These are phyloP conservation scores for Pleurotus platypus DNA, from an alignment of 768 basidiomycete genomes.

Conservation along the genomic window DNA sequence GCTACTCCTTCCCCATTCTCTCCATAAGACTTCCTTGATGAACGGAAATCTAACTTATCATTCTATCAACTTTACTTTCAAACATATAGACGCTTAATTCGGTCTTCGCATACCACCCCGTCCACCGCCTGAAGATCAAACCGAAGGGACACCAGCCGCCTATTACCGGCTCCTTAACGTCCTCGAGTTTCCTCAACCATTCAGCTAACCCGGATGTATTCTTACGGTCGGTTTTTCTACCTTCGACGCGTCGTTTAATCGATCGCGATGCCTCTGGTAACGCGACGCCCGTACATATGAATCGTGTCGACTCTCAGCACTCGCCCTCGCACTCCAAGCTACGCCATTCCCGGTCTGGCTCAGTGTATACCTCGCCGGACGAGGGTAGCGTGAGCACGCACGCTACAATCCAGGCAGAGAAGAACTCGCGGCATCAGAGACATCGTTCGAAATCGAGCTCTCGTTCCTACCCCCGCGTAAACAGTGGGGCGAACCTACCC, in stretches of 20 bases:
- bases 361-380: conserved; percentile 2
- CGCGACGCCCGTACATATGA: neutral
- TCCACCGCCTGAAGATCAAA: conserved; percentile 54
- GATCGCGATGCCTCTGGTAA: conserved; percentile 1
- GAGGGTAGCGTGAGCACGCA: neutral
- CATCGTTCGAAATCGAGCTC: neutral
- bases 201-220: conserved; percentile 21
- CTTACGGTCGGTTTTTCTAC: conserved; percentile 34
- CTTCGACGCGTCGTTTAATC: conserved; percentile 14
- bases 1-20: too few relatives aligned
- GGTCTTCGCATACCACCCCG: conserved; percentile 50
- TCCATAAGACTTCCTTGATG: neutral
- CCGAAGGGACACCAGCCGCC: conserved; percentile 8
- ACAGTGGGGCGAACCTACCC: neutral
- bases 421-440: neutral
- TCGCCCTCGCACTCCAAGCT: neutral
- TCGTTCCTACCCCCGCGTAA: neutral
- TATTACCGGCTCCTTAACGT: neutral
- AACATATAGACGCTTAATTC: conserved; percentile 48
- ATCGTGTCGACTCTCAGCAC: neutral
- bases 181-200: too few relatives aligned
- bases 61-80: neutral
- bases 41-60: neutral
- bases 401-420: neutral
- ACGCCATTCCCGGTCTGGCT: conserved; percentile 2